A percentile compares a stretch with the other conserved stretches of the same genome.
These are phyloP conservation scores for Crithidia expoeki DNA, from an alignment of 208 protist species.

Conservation along the genomic window DNA sequence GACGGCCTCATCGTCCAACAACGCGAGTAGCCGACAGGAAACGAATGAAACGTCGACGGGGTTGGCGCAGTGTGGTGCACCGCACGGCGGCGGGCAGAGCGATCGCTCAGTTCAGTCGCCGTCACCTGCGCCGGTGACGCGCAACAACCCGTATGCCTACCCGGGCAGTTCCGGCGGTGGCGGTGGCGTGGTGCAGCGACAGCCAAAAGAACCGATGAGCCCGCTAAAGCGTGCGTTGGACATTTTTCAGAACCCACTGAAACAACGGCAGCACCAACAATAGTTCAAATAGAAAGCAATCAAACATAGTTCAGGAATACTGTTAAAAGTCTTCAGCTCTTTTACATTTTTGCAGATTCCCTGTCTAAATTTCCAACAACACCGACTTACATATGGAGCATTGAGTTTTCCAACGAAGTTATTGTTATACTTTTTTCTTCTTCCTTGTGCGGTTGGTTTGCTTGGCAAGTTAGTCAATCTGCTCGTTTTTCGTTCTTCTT, in stretches of 20 bases:
- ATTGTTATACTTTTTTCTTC: constrained; percentile 3
- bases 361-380: too few species aligned
- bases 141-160: constrained; percentile 31
- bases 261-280: not conserved
- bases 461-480: too few species aligned
- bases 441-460: constrained; percentile 11
- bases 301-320: too few species aligned
- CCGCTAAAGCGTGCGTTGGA: constrained; percentile 9
- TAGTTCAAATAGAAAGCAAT: not conserved
- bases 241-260: constrained; percentile 4
- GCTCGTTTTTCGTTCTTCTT: too few species aligned
- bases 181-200: not conserved
- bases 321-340: too few species aligned
- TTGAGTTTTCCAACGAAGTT: too few species aligned
- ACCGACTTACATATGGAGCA: too few species aligned
- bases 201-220: constrained; percentile 22
- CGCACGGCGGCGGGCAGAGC: not conserved
- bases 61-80: not conserved
- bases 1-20: constrained; percentile 10
- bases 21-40: constrained; percentile 13
- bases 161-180: not conserved
- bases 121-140: not conserved
- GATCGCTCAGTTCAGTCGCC: not conserved
- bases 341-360: too few species aligned
- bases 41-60: not conserved